These are phyloP conservation scores for Isabelozyma gotoi DNA, from an alignment of 805 yeast species.

Conservation along the genomic window DNA sequence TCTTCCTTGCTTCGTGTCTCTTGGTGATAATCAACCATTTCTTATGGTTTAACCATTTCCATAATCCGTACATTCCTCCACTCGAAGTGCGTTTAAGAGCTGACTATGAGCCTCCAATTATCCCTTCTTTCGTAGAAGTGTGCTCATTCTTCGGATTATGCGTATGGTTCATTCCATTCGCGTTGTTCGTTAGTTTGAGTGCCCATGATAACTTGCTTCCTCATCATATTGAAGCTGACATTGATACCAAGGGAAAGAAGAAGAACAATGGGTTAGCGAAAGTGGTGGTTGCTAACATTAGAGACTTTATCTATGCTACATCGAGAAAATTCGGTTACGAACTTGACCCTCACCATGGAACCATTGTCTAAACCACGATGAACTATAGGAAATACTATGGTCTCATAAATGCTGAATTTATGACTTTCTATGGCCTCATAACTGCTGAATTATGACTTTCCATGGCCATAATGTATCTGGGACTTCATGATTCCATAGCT, in stretches of 20 bases:
- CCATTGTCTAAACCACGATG: slow-evolving; percentile 31
- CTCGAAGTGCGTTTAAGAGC: slow-evolving; percentile 58
- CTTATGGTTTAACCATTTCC: slow-evolving; percentile 86
- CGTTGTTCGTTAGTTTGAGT: slow-evolving; percentile 85
- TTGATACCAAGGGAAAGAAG: slow-evolving; percentile 21
- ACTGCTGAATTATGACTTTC: too few relatives aligned
- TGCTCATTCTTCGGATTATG: slow-evolving; percentile 94
- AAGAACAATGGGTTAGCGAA: slow-evolving; percentile 62
- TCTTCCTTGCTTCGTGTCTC: slow-evolving; percentile 67
- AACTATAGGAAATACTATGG: background rate
- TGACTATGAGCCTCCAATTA: slow-evolving; percentile 58
- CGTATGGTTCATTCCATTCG: slow-evolving; percentile 92
- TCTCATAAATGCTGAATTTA: background rate
- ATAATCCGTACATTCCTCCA: slow-evolving; percentile 70
- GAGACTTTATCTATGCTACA: slow-evolving; percentile 46
- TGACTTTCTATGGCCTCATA: too few relatives aligned
- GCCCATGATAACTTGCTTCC: slow-evolving; percentile 92
- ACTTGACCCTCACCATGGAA: slow-evolving; percentile 55
- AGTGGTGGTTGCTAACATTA: slow-evolving; percentile 53
- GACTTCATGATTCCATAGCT: too few relatives aligned
- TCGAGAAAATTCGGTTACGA: slow-evolving; percentile 66
- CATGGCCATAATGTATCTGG: too few relatives aligned
- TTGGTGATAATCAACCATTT: slow-evolving; percentile 80
- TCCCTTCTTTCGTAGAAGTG: slow-evolving; percentile 83
- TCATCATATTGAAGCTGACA: slow-evolving; percentile 33